phyloP scores from a whole-genome alignment of 257 asterid genomes.

The Solanum chmielewskii region DNA sequence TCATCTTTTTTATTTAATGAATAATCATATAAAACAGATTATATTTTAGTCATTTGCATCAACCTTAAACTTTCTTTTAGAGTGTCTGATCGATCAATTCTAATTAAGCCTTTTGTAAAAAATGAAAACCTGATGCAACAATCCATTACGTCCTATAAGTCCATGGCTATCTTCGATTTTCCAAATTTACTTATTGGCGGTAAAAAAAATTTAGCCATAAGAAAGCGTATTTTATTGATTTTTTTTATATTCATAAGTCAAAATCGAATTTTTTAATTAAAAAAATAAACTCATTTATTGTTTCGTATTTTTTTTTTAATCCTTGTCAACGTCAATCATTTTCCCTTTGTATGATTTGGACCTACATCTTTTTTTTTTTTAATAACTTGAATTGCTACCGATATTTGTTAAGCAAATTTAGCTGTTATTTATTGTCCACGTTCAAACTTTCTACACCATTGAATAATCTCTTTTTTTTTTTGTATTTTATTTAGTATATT shows the following conservation, averaged over 20 bases:
- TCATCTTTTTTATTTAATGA: not conserved
- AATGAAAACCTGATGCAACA: too few relatives aligned
- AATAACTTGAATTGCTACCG: not conserved
- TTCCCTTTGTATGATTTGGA: not conserved
- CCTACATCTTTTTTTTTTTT: not conserved
- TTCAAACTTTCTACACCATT: not conserved
- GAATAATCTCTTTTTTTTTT: not conserved
- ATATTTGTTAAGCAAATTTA: not conserved
- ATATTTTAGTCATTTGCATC: too few relatives aligned
- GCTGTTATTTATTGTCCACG: not conserved
- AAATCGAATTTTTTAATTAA: fast-evolving
- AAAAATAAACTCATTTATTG: fast-evolving
- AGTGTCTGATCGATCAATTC: fast-evolving
- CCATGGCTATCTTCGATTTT: fast-evolving
- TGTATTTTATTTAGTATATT: not conserved
- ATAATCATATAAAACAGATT: too few relatives aligned
- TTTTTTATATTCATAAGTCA: not conserved
- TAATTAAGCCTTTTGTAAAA: too few relatives aligned
- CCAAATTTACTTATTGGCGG: too few relatives aligned
- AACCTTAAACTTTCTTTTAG: too few relatives aligned
- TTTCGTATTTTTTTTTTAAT: too few relatives aligned
- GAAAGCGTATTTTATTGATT: fast-evolving
- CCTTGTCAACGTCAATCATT: not conserved
- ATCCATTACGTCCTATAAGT: not conserved
- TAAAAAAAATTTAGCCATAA: too few relatives aligned